These are phyloP conservation scores for Naganishia sp. DNA, from an alignment of 1,284 basidiomycete species.

Conservation along the genomic window DNA sequence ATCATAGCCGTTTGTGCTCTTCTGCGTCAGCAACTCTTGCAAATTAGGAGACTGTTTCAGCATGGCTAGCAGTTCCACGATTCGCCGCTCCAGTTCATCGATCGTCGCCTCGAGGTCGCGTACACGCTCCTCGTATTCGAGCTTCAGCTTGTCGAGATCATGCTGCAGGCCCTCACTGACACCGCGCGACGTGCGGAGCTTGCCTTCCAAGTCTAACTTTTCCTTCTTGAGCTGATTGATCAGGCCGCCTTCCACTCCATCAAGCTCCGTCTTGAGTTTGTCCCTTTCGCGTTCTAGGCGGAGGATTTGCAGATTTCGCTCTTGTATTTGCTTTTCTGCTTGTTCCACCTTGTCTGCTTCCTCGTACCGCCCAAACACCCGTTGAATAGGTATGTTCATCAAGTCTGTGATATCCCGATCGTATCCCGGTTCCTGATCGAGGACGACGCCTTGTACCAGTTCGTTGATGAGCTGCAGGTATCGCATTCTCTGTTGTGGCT, in stretches of 20 bases:
- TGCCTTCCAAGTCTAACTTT: conserved; percentile 24
- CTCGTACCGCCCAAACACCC: conserved; percentile 85
- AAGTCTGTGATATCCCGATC: conserved; percentile 76
- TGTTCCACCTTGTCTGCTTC: conserved; percentile 82
- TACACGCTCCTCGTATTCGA: conserved; percentile 19
- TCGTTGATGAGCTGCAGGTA: conserved; percentile 93
- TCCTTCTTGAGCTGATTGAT: conserved; percentile 27
- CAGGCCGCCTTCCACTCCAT: conserved; percentile 33
- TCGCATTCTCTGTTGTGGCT: conserved; percentile 68
- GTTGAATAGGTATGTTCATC: conserved; percentile 84
- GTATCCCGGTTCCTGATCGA: conserved; percentile 74
- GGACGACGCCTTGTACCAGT: conserved; percentile 87
- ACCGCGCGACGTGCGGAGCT: conserved; percentile 18
- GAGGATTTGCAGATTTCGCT: conserved; percentile 65
- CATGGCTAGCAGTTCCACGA: conserved; percentile 21
- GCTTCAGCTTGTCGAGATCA: conserved; percentile 23
- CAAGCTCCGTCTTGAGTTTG: conserved; percentile 33
- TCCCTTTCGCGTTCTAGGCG: conserved; percentile 69
- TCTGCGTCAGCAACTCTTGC: conserved; percentile 10
- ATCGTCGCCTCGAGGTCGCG: conserved; percentile 19
- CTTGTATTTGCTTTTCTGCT: conserved; percentile 74
- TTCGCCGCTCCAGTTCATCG: conserved; percentile 23
- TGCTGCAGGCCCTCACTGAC: conserved; percentile 25
- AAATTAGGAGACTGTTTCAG: conserved; percentile 22
- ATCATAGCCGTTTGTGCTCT: conserved; percentile 18